These are phyloP conservation scores for Cetraspora pellucida DNA, from an alignment of 192 early-diverging fungal genomes.

Conservation along the genomic window DNA sequence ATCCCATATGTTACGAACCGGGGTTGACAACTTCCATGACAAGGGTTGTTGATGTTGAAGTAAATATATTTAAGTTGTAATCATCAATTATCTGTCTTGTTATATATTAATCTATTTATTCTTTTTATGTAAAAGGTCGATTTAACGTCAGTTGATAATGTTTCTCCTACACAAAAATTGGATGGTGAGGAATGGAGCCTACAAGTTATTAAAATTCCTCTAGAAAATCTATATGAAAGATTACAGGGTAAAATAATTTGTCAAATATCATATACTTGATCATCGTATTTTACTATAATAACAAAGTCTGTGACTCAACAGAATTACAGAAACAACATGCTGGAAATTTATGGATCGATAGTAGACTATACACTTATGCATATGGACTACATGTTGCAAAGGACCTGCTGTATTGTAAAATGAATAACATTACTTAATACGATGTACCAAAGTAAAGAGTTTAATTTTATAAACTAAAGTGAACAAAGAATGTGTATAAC, in stretches of 20 bases:
- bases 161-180: constrained; percentile 35
- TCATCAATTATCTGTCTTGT: not conserved
- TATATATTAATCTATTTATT: not conserved
- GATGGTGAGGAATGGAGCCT: constrained; percentile 62
- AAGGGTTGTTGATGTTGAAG: constrained; percentile 45
- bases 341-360: constrained; percentile 23
- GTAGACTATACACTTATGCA: constrained; percentile 30
- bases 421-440: too few relatives aligned
- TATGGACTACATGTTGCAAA: constrained; percentile 24
- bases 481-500: too few relatives aligned
- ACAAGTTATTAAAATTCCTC: constrained; percentile 43
- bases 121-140: constrained; percentile 29
- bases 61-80: constrained; percentile 1
- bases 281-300: not conserved
- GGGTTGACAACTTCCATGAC: constrained; percentile 52
- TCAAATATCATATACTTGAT: not conserved
- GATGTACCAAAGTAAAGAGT: too few relatives aligned
- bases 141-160: constrained; percentile 25
- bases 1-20: constrained; percentile 53
- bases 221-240: constrained; percentile 36
- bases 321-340: constrained; percentile 3
- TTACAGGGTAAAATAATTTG: constrained; percentile 45
- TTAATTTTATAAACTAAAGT: too few relatives aligned
- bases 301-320: not conserved
- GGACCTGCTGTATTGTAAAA: too few relatives aligned